These are phyloP conservation scores for Cenococcum geophilum DNA, from an alignment of 495 filamentous ascomycete genomes.

Conservation along the genomic window DNA sequence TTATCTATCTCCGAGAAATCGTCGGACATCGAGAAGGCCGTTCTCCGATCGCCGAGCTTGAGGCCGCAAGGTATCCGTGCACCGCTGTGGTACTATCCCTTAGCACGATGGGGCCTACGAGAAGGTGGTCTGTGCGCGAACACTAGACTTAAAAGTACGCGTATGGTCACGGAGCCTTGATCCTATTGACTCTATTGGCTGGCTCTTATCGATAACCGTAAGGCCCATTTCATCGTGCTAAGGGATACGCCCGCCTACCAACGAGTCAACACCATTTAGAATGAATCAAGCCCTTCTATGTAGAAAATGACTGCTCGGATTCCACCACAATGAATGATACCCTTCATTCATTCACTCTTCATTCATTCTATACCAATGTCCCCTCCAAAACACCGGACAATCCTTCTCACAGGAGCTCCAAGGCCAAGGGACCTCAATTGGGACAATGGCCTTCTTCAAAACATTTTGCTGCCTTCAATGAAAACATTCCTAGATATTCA, in stretches of 20 bases:
- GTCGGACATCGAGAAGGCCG: neutral
- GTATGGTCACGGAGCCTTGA: no score
- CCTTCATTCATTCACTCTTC: neutral
- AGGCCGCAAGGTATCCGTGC: no score
- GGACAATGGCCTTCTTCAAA: neutral
- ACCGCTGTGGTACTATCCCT: no score
- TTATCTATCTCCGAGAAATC: neutral
- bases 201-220: no score
- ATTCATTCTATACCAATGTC: neutral
- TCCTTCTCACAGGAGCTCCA: slow-evolving; percentile 4
- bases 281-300: no score
- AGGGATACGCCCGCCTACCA: no score
- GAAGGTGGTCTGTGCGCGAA: no score
- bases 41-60: neutral
- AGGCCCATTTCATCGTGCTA: no score
- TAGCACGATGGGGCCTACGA: no score
- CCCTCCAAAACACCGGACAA: neutral
- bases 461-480: neutral
- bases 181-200: no score
- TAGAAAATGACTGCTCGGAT: slow-evolving; percentile 1
- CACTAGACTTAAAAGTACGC: no score
- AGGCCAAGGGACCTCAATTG: neutral
- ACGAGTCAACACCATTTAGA: neutral
- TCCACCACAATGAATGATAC: neutral
- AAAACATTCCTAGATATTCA: neutral